Evolutionary conservation across 208 protist species (phyloP), one percentile per base, ranked within the genome.

Genomic region (Giardia duodenalis): DNA sequence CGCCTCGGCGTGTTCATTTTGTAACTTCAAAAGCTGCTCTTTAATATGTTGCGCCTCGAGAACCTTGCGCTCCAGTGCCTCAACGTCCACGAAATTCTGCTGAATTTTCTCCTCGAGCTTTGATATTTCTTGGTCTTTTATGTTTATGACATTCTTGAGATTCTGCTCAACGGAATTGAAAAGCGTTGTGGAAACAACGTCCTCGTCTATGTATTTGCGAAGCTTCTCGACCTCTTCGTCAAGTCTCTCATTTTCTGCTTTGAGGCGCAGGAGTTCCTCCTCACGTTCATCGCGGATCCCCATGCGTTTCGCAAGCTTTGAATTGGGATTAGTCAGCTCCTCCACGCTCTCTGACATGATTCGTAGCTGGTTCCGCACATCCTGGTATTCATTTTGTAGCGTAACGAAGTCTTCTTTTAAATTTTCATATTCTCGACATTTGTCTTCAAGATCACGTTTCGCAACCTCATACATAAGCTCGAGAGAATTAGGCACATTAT

Each of bases 151-250:
- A 30, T 76, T 76, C 57, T 76, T 76, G 57, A 76, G 57, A 30
- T 76, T 76, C 57, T 76, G 57, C 57, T 76, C 57, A 30, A 76
- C 57, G 57, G 57, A 76, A 76, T 76, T 76, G 57, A 76, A 76
- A 30, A 76, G 57, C 19, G 30, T 30, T 30, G 57, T 76, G 19
- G 57, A 76, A 30, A 76, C 57, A 30, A 76, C 57, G 30, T 76
- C 57, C 57, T 76, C 57, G 57, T 76, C 57, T 39, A 76, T 76
- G 57, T 76, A 76, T 10, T 30, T 10, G 19, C 30, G 10, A 30
- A 76, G 57, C 10, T 30, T 10, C 57, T 10, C 57, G 57, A 76
- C 57, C 10, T 76, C 57, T 30, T 76, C 57, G 57, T 39, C 19
- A 76, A 76, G 57, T 30, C 30, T 76, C 57, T 76, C 57, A 30